Conservation (phyloP, 345 rosid genomes). For the Litchi chinensis region DNA sequence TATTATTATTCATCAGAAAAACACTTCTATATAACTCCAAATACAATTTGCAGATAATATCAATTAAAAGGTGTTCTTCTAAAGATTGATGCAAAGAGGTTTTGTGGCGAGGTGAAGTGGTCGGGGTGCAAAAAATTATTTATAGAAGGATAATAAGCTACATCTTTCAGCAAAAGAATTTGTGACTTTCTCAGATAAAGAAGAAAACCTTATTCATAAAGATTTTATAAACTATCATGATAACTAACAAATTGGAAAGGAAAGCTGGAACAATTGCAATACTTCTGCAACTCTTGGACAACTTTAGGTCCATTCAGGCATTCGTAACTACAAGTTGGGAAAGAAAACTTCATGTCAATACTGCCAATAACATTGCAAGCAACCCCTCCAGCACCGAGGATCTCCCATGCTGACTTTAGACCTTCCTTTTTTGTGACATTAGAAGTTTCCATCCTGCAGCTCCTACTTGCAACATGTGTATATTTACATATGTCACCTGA, state of each 20-base stretch:
- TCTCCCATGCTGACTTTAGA: slow-evolving; percentile 63
- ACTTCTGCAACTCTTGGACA: slow-evolving; percentile 76
- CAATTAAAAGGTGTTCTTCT: background rate
- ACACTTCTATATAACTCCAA: slow-evolving; percentile 11
- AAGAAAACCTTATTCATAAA: slow-evolving; percentile 1
- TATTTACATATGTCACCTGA: slow-evolving; percentile 60
- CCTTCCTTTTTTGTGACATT: slow-evolving; percentile 48
- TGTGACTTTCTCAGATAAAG: background rate
- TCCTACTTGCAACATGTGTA: slow-evolving; percentile 63
- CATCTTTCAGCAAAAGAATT: slow-evolving; percentile 3
- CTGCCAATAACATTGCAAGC: slow-evolving; percentile 83
- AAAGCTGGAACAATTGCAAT: slow-evolving; percentile 22
- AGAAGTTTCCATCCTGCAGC: slow-evolving; percentile 47
- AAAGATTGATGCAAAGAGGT: background rate
- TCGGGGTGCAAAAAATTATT: background rate
- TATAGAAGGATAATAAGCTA: slow-evolving; percentile 8
- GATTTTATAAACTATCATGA: slow-evolving; percentile 5
- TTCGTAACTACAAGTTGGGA: slow-evolving; percentile 76
- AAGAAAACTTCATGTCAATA: slow-evolving; percentile 66
- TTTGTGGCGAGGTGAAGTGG: background rate
- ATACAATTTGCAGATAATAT: slow-evolving; percentile 3
- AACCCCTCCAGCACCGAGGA: slow-evolving; percentile 82
- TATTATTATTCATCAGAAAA: slow-evolving; percentile 7
- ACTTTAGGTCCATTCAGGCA: slow-evolving; percentile 54
- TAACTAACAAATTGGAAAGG: slow-evolving; percentile 5